phyloP scores from a whole-genome alignment of 179 eudicot species.

The Corrigiola litoralis region DNA sequence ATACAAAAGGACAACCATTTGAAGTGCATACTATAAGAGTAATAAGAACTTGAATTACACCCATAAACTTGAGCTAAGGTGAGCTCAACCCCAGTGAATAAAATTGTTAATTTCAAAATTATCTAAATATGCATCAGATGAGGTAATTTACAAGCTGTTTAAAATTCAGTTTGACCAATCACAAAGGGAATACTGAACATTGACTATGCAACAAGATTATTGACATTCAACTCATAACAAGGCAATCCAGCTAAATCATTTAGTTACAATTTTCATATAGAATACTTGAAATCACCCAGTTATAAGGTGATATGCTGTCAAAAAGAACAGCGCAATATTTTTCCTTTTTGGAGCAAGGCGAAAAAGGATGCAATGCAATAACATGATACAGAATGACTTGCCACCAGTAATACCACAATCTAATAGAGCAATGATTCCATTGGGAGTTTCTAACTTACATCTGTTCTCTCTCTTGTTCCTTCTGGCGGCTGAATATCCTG shows the following conservation, averaged over 20 bases:
- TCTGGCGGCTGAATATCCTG: constrained; percentile 57
- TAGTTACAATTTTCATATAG: too few relatives aligned
- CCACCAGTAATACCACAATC: background rate
- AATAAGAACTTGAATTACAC: background rate
- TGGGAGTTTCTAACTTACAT: constrained; percentile 39
- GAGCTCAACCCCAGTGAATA: background rate
- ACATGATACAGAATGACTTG: background rate
- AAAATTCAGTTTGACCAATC: background rate
- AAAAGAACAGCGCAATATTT: too few relatives aligned
- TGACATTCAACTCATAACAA: background rate
- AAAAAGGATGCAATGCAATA: too few relatives aligned
- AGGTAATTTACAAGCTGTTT: background rate
- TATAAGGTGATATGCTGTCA: too few relatives aligned
- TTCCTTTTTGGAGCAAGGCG: too few relatives aligned
- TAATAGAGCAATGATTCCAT: background rate
- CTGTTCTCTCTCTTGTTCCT: constrained; percentile 65
- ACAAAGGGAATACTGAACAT: background rate
- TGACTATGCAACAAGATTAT: background rate
- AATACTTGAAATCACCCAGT: too few relatives aligned
- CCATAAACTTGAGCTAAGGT: background rate
- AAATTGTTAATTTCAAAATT: background rate
- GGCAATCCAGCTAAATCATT: background rate
- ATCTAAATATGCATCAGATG: background rate
- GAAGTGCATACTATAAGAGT: background rate
- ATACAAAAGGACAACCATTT: background rate